Conservation (phyloP, 192 early-diverging fungal species). For the Gaertneriomyces sp. region DNA sequence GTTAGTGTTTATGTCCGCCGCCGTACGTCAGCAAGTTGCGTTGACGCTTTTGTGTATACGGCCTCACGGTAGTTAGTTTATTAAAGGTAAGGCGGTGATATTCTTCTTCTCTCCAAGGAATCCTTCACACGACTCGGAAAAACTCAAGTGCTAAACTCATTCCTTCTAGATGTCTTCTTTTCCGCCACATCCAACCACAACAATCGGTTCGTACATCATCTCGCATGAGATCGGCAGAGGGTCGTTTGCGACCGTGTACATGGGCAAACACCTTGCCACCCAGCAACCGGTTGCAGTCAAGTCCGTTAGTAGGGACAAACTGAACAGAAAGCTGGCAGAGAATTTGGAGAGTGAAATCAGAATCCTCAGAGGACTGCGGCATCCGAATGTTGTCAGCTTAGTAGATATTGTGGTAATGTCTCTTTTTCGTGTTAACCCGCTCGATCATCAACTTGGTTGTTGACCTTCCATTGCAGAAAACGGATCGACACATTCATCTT, state of each 20-base stretch:
- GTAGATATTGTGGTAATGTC: slow-evolving; percentile 78
- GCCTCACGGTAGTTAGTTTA: too few relatives aligned
- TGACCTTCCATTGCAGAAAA: slow-evolving; percentile 58
- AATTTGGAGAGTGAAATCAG: slow-evolving; percentile 95
- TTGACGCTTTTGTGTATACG: too few relatives aligned
- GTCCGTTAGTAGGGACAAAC: slow-evolving; percentile 79
- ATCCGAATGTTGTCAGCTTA: slow-evolving; percentile 84
- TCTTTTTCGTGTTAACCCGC: not conserved
- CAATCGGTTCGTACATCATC: slow-evolving; percentile 76
- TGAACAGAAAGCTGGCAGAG: slow-evolving; percentile 86
- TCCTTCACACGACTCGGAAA: too few relatives aligned
- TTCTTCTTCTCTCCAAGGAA: too few relatives aligned
- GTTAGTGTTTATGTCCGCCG: too few relatives aligned
- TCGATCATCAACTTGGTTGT: not conserved
- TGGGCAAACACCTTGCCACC: slow-evolving; percentile 8
- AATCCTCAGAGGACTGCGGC: slow-evolving; percentile 81
- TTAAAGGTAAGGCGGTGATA: too few relatives aligned
- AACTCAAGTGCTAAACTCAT: too few relatives aligned
- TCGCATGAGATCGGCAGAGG: slow-evolving; percentile 86
- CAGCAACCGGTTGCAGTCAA: slow-evolving; percentile 78
- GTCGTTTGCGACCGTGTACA: slow-evolving; percentile 93
- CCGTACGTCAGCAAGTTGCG: too few relatives aligned
- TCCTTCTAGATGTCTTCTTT: slow-evolving; percentile 1
- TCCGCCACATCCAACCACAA: slow-evolving; percentile 12
- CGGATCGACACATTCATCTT: slow-evolving; percentile 88